These are phyloP conservation scores for Peronospora destructor DNA, from an alignment of 352 stramenopile species.

Conservation along the genomic window DNA sequence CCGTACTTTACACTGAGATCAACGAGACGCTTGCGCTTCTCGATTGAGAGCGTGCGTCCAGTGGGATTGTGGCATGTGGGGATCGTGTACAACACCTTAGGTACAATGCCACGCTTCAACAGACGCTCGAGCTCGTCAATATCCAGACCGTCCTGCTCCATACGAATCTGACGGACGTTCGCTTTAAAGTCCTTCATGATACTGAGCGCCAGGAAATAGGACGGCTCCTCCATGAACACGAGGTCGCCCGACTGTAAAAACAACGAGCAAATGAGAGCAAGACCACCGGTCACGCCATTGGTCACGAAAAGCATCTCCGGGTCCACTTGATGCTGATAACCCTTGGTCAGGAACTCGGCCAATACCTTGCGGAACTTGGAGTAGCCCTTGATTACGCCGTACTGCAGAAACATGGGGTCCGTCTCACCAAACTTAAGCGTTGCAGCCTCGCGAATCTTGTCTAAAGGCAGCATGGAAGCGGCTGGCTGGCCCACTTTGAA, in stretches of 20 bases:
- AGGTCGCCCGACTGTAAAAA: constrained; percentile 85
- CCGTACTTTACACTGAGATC: constrained; percentile 84
- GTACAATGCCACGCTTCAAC: constrained; percentile 62
- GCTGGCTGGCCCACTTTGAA: constrained; percentile 87
- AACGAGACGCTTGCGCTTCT: constrained; percentile 84
- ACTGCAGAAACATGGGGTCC: constrained; percentile 86
- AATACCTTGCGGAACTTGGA: constrained; percentile 77
- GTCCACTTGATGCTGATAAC: constrained; percentile 69
- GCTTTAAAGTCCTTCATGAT: constrained; percentile 94
- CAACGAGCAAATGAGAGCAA: constrained; percentile 87
- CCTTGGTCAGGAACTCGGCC: constrained; percentile 70
- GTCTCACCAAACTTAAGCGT: constrained; percentile 78
- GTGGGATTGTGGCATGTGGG: constrained; percentile 94
- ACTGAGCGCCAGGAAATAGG: constrained; percentile 89
- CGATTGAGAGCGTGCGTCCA: constrained; percentile 74
- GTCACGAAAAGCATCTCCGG: constrained; percentile 88
- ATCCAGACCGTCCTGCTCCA: constrained; percentile 84
- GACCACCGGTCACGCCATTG: constrained; percentile 89
- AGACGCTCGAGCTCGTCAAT: constrained; percentile 83
- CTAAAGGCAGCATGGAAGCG: constrained; percentile 73
- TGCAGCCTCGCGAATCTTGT: constrained; percentile 76
- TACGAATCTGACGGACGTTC: constrained; percentile 83
- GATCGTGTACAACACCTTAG: constrained; percentile 92
- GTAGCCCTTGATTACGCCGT: constrained; percentile 85
- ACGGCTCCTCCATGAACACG: constrained; percentile 90